Evolutionary conservation across 2,329 filamentous ascomycete genomes (phyloP).

Genomic region (Coniochaeta ligniaria): DNA sequence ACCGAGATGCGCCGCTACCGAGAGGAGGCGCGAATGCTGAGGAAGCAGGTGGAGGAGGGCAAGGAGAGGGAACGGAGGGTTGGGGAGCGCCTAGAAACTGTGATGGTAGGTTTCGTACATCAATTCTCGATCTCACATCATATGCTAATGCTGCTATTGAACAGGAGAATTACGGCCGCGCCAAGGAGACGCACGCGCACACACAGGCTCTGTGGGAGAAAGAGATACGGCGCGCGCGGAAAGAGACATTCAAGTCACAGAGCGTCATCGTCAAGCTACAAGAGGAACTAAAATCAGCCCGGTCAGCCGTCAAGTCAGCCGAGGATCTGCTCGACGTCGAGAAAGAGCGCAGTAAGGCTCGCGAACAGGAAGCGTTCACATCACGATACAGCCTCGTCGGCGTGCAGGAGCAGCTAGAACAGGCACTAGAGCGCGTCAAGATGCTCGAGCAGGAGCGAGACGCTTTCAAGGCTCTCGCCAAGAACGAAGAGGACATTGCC

Average conservation of each 20-base stretch:
- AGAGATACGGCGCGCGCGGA: slow-evolving; percentile 61
- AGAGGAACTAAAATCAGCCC: slow-evolving; percentile 61
- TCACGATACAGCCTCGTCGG: slow-evolving; percentile 59
- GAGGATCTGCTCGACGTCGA: slow-evolving; percentile 57
- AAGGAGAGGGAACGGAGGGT: slow-evolving; percentile 59
- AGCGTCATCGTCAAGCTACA: slow-evolving; percentile 63
- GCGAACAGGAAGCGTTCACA: slow-evolving; percentile 64
- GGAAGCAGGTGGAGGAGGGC: slow-evolving; percentile 55
- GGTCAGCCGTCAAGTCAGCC: slow-evolving; percentile 43
- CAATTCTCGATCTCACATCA: neutral
- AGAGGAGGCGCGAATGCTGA: slow-evolving; percentile 51
- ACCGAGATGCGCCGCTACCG: slow-evolving; percentile 55
- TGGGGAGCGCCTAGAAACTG: slow-evolving; percentile 57
- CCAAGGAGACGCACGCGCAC: slow-evolving; percentile 62
- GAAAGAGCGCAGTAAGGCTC: slow-evolving; percentile 50
- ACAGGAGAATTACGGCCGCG: slow-evolving; percentile 63
- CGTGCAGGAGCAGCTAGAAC: slow-evolving; percentile 59
- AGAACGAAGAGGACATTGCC: slow-evolving; percentile 63
- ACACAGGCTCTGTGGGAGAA: slow-evolving; percentile 66
- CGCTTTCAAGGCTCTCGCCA: slow-evolving; percentile 62
- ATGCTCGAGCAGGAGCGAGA: slow-evolving; percentile 68
- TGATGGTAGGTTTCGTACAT: slow-evolving; percentile 50
- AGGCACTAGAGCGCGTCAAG: slow-evolving; percentile 55
- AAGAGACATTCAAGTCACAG: slow-evolving; percentile 70
- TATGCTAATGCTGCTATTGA: neutral